These are phyloP conservation scores for Amauroascus niger DNA, from an alignment of 2,329 filamentous ascomycete species.

Conservation along the genomic window DNA sequence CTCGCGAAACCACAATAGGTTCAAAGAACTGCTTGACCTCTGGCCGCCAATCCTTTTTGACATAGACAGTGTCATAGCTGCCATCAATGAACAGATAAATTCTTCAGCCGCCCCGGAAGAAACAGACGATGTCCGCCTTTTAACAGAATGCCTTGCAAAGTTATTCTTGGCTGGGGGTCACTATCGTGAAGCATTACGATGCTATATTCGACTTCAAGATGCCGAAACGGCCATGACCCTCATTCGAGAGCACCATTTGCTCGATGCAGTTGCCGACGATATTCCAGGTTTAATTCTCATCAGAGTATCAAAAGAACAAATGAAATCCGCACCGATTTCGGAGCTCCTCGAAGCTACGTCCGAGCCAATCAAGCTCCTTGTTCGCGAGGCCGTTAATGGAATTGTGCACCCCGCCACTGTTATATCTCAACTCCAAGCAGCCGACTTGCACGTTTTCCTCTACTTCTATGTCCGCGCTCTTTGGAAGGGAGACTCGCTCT, in stretches of 20 bases:
- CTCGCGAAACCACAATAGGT: slow-evolving; percentile 60
- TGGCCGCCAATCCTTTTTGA: slow-evolving; percentile 85
- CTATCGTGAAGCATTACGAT: slow-evolving; percentile 72
- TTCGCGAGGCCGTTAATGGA: slow-evolving; percentile 83
- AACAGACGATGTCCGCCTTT: slow-evolving; percentile 76
- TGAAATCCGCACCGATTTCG: slow-evolving; percentile 52
- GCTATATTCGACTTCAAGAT: slow-evolving; percentile 84
- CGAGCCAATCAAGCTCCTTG: slow-evolving; percentile 76
- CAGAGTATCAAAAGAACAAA: slow-evolving; percentile 63
- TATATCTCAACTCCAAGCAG: slow-evolving; percentile 62
- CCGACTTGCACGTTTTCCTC: slow-evolving; percentile 62
- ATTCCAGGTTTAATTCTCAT: slow-evolving; percentile 81
- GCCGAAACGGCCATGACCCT: slow-evolving; percentile 79
- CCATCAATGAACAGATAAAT: slow-evolving; percentile 72
- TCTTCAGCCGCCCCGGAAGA: slow-evolving; percentile 66
- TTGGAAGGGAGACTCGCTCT: slow-evolving; percentile 65
- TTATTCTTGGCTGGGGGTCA: slow-evolving; percentile 74
- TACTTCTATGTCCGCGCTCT: slow-evolving; percentile 86
- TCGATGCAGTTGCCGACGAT: slow-evolving; percentile 79
- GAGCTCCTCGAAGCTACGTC: slow-evolving; percentile 72
- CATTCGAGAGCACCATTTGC: slow-evolving; percentile 79
- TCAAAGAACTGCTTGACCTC: slow-evolving; percentile 67
- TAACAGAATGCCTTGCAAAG: slow-evolving; percentile 78
- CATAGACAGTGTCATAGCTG: slow-evolving; percentile 61
- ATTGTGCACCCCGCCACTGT: slow-evolving; percentile 70